Percentiles rank a stretch among this genome's conserved stretches.
Evolutionary conservation across 352 stramenopile genomes (phyloP).

Genomic region (Saprolegnia diclina): DNA sequence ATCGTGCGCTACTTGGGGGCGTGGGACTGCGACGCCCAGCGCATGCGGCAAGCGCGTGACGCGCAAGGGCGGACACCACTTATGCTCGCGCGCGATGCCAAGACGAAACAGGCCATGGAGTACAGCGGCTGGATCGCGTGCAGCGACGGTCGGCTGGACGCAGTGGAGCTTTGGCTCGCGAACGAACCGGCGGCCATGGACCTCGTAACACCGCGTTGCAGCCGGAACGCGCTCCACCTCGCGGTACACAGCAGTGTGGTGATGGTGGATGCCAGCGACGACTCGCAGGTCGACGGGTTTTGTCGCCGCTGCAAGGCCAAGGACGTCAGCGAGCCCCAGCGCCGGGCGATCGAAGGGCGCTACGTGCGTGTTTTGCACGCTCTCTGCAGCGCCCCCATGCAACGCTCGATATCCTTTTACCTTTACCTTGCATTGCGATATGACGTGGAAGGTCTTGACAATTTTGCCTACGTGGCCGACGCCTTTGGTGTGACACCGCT

Average conservation of each 20-base stretch:
- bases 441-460: neutral
- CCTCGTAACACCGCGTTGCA: neutral
- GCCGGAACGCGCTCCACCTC: neutral
- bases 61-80: neutral
- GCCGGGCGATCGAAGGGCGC: neutral
- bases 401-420: neutral
- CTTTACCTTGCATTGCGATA: neutral
- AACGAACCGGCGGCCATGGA: neutral
- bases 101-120: neutral
- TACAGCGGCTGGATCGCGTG: neutral
- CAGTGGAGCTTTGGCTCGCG: neutral
- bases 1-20: neutral
- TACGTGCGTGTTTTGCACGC: neutral
- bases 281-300: neutral
- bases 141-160: neutral
- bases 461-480: neutral
- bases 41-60: neutral
- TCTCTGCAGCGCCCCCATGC: neutral
- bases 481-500: neutral
- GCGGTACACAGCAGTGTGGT: neutral
- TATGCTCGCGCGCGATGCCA: neutral
- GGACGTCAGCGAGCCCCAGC: neutral
- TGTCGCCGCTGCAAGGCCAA: neutral
- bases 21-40: neutral
- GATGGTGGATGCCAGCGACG: neutral